phyloP scores from a whole-genome alignment of 805 yeast species.

The Debaryomyces castellii region DNA sequence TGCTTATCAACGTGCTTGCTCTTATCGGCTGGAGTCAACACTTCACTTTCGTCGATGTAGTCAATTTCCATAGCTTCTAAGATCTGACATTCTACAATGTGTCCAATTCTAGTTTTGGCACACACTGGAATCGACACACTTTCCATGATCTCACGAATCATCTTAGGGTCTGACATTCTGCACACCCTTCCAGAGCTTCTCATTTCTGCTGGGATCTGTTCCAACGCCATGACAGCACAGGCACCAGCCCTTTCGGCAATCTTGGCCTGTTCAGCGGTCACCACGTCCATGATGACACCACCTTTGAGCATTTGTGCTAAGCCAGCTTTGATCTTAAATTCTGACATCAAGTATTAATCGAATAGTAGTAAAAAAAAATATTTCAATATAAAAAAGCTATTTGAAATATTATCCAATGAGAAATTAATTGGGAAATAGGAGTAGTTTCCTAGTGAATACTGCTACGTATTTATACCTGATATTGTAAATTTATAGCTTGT shows the following conservation, averaged over 20 bases:
- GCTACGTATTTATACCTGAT: background rate
- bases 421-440: background rate
- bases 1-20: conserved; percentile 59
- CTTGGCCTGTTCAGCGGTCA: conserved; percentile 74
- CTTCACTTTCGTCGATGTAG: conserved; percentile 83
- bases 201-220: conserved; percentile 83
- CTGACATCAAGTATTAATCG: conserved; percentile 19
- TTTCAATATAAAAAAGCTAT: background rate
- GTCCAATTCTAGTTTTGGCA: conserved; percentile 88
- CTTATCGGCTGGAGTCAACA: conserved; percentile 79
- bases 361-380: background rate
- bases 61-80: conserved; percentile 71
- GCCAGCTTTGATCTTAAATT: conserved; percentile 65
- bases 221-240: conserved; percentile 87
- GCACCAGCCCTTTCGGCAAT: conserved; percentile 86
- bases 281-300: conserved; percentile 74
- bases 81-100: conserved; percentile 77
- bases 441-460: background rate
- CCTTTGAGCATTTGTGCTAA: conserved; percentile 86
- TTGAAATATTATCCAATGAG: background rate
- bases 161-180: conserved; percentile 81
- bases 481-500: background rate
- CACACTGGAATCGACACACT: conserved; percentile 73
- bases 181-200: conserved; percentile 80
- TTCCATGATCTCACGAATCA: conserved; percentile 73